phyloP scores from a whole-genome alignment of 331 rosid genomes.

The Arachis monticola region DNA sequence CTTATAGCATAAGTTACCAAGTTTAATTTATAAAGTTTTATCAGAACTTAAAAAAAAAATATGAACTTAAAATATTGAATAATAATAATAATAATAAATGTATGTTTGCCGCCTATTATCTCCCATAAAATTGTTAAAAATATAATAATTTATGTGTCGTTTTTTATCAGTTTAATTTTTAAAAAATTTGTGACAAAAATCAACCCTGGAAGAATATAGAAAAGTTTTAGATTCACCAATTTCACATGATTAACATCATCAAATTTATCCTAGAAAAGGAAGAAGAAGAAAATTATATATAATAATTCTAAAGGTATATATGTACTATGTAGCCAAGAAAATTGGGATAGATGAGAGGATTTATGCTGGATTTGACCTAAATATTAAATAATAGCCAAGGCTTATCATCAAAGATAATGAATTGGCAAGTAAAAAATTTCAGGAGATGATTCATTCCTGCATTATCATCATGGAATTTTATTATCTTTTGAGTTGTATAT shows the following conservation, averaged over 20 bases:
- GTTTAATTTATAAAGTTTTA: neutral
- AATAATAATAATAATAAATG: too few relatives aligned
- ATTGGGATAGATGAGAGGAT: neutral
- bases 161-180: too few relatives aligned
- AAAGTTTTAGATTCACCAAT: neutral
- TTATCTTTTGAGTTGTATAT: constrained; percentile 23
- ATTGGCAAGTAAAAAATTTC: constrained; percentile 3
- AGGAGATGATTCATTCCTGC: neutral
- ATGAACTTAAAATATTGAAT: neutral
- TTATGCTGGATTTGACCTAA: neutral
- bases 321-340: neutral
- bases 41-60: neutral
- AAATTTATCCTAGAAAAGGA: constrained; percentile 4
- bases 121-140: too few relatives aligned
- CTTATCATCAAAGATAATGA: constrained; percentile 18
- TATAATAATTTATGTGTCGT: too few relatives aligned
- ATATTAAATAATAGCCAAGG: constrained; percentile 1
- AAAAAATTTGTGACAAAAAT: too few relatives aligned
- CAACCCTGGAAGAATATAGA: too few relatives aligned
- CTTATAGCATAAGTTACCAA: neutral
- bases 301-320: too few relatives aligned
- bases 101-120: too few relatives aligned
- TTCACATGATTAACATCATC: neutral
- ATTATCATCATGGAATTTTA: constrained; percentile 41
- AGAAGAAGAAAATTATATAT: neutral